These are phyloP conservation scores for Paramecium pentaurelia DNA, from an alignment of 73 alveolate species.

Conservation along the genomic window DNA sequence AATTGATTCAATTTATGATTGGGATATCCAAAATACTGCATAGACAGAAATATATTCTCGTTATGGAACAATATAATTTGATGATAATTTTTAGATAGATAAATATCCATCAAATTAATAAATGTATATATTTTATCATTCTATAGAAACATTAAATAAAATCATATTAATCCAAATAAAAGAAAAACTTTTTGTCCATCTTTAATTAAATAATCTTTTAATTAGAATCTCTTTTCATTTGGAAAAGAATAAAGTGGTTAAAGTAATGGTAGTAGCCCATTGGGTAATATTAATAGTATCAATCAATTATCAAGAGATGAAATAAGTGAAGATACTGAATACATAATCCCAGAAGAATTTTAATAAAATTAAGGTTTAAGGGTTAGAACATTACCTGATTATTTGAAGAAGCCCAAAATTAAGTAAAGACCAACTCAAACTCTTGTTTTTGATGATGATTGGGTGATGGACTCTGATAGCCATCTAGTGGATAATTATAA, in stretches of 20 bases:
- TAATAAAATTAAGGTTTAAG: background rate
- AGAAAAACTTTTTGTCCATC: slow-evolving; percentile 65
- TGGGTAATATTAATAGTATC: background rate
- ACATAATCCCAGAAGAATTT: background rate
- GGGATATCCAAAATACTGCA: background rate
- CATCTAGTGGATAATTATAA: background rate
- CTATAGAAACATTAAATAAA: background rate
- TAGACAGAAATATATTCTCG: background rate
- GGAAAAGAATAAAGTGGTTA: background rate
- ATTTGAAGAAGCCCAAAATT: background rate
- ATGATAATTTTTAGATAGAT: background rate
- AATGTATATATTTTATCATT: background rate
- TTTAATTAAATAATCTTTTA: background rate
- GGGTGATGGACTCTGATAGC: background rate
- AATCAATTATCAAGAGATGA: background rate
- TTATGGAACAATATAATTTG: background rate
- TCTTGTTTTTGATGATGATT: background rate
- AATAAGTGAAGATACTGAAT: background rate
- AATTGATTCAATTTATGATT: background rate
- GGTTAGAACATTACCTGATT: background rate
- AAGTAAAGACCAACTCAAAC: background rate
- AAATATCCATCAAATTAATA: background rate
- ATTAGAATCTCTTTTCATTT: background rate
- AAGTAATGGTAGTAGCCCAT: background rate
- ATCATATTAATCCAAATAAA: slow-evolving; percentile 24